A percentile compares a stretch with the other conserved stretches of the same genome.
Evolutionary conservation across 768 basidiomycete species (phyloP).

Genomic region (Leccinum olivaceopallidum): DNA sequence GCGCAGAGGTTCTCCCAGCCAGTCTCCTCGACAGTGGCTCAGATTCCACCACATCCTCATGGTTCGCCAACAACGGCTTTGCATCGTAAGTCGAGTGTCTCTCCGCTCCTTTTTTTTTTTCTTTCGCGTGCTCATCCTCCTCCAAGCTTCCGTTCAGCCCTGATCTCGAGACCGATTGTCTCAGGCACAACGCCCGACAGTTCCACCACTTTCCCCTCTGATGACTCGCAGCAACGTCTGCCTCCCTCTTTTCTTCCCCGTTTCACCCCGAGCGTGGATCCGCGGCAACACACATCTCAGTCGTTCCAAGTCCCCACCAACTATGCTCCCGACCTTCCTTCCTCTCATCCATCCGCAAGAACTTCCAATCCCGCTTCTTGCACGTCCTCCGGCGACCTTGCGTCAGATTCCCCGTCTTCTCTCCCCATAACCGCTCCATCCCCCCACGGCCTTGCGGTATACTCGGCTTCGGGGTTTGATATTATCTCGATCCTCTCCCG

Average conservation of each 20-base stretch:
- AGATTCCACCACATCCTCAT: slow-evolving; percentile 39
- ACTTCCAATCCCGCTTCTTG: slow-evolving; percentile 11
- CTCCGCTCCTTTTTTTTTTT: neutral
- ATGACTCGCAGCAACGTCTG: slow-evolving; percentile 9
- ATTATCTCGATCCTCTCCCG: slow-evolving; percentile 78
- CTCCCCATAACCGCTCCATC: slow-evolving; percentile 31
- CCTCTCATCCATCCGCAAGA: slow-evolving; percentile 1
- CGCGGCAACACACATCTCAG: slow-evolving; percentile 2
- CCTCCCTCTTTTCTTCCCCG: neutral
- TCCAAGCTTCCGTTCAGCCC: slow-evolving; percentile 24
- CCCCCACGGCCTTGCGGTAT: slow-evolving; percentile 55
- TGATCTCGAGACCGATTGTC: slow-evolving; percentile 18
- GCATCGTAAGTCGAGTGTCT: slow-evolving; percentile 21
- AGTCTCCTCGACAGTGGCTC: slow-evolving; percentile 33
- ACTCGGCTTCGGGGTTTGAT: slow-evolving; percentile 92
- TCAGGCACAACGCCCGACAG: slow-evolving; percentile 2
- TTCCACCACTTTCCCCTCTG: neutral
- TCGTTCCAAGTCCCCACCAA: slow-evolving; percentile 5
- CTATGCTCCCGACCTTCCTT: slow-evolving; percentile 9
- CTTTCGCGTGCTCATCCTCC: slow-evolving; percentile 14
- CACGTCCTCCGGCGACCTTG: slow-evolving; percentile 2
- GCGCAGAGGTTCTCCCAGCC: slow-evolving; percentile 68
- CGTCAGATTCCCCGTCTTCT: neutral
- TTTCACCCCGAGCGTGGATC: slow-evolving; percentile 5
- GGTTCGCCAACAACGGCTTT: slow-evolving; percentile 54